phyloP scores from a whole-genome alignment of 164 flowering plant species.

The Vitis rotundifolia region DNA sequence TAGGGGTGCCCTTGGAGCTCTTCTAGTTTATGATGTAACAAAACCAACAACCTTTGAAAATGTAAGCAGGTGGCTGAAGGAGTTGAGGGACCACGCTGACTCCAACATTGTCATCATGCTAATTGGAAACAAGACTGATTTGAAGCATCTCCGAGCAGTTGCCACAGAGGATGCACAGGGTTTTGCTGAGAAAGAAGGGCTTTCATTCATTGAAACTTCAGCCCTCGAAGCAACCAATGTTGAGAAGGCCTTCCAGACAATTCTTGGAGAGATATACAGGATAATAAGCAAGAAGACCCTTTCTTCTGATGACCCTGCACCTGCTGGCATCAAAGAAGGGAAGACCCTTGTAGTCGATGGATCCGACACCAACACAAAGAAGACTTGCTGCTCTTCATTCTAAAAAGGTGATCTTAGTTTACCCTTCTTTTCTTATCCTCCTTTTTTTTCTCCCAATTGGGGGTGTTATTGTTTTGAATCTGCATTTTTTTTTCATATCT shows the following conservation, averaged over 20 bases:
- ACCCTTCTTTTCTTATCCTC: background rate
- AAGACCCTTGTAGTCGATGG: conserved; percentile 40
- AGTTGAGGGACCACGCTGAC: conserved; percentile 73
- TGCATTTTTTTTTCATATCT: background rate
- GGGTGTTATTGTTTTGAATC: background rate
- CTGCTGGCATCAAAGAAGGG: conserved; percentile 46
- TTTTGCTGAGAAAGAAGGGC: conserved; percentile 73
- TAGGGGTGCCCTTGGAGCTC: conserved; percentile 77
- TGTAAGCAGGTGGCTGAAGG: conserved; percentile 70
- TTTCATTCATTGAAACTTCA: conserved; percentile 75
- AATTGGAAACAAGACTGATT: conserved; percentile 74
- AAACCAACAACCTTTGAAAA: conserved; percentile 71
- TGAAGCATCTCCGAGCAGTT: conserved; percentile 73
- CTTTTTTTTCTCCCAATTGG: background rate
- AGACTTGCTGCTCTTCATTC: conserved; percentile 53
- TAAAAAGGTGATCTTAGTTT: conserved; percentile 6
- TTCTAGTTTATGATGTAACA: conserved; percentile 72
- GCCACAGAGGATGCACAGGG: conserved; percentile 73
- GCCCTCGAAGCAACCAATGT: conserved; percentile 78
- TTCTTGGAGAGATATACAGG: conserved; percentile 60
- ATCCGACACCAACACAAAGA: conserved; percentile 33
- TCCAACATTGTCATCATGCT: conserved; percentile 69
- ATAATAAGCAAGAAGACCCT: conserved; percentile 55
- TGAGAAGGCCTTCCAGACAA: conserved; percentile 66
- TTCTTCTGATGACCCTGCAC: conserved; percentile 35